These are phyloP conservation scores for Trichoderma atrobrunneum DNA, from an alignment of 2,329 filamentous ascomycete genomes.

Conservation along the genomic window DNA sequence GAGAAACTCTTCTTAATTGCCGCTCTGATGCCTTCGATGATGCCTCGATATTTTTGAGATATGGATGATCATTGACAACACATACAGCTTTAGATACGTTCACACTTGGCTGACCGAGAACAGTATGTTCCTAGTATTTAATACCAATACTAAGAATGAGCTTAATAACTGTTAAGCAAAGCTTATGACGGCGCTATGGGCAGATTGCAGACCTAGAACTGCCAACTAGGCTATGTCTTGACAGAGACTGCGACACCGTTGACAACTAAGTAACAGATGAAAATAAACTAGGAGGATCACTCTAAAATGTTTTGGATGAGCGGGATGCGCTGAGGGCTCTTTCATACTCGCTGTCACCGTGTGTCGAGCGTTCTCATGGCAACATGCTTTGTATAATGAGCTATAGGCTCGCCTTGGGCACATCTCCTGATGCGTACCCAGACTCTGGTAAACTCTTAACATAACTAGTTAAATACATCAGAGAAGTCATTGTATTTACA, in stretches of 20 bases:
- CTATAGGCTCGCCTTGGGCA: not conserved
- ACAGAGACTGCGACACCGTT: too few species aligned
- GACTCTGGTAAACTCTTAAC: not conserved
- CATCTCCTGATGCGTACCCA: not conserved
- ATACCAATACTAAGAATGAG: too few species aligned
- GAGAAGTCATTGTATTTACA: not conserved
- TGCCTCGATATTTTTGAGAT: not conserved
- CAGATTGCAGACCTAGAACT: not conserved
- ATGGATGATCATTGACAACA: not conserved
- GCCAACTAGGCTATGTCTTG: too few species aligned
- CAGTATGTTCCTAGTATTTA: not conserved
- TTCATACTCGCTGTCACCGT: too few species aligned
- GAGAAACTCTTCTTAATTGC: not conserved
- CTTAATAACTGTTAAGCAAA: not conserved
- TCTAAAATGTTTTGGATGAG: too few species aligned
- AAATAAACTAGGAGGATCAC: too few species aligned
- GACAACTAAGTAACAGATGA: too few species aligned
- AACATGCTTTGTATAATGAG: not conserved
- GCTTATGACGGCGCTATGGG: not conserved
- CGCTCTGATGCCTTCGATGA: not conserved
- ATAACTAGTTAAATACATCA: not conserved
- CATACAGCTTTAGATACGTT: not conserved
- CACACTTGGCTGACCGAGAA: not conserved
- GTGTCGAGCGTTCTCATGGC: too few species aligned
- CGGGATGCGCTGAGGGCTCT: too few species aligned